Conservation (phyloP, 2,329 filamentous ascomycete species). For the Stemphylium vesicarium region DNA sequence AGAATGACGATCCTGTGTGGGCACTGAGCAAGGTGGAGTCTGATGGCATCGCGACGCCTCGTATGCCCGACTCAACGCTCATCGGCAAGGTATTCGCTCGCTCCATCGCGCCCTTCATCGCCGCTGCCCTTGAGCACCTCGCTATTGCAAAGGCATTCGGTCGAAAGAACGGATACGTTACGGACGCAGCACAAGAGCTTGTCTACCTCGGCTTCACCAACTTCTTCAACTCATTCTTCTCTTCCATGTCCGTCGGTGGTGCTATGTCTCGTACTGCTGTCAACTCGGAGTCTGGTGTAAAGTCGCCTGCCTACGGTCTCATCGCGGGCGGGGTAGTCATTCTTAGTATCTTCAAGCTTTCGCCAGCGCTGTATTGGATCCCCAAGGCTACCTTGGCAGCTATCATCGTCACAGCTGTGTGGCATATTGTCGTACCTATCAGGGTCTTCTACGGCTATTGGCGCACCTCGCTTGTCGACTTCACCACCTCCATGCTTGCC, state of each 20-base stretch:
- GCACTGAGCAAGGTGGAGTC: slow-evolving; percentile 64
- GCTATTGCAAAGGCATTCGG: slow-evolving; percentile 70
- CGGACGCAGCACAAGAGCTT: slow-evolving; percentile 70
- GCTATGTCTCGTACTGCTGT: slow-evolving; percentile 72
- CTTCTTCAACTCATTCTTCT: slow-evolving; percentile 70
- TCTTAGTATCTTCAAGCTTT: slow-evolving; percentile 66
- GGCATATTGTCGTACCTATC: slow-evolving; percentile 65
- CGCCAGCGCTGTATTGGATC: slow-evolving; percentile 69
- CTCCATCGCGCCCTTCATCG: slow-evolving; percentile 67
- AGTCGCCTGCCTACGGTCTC: slow-evolving; percentile 65
- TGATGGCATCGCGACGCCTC: slow-evolving; percentile 60
- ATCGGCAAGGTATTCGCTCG: slow-evolving; percentile 61
- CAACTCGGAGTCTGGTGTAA: slow-evolving; percentile 69
- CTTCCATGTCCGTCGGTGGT: slow-evolving; percentile 68
- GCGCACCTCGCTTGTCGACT: slow-evolving; percentile 69
- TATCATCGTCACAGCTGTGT: slow-evolving; percentile 71
- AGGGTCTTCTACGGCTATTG: slow-evolving; percentile 68
- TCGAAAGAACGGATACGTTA: slow-evolving; percentile 66
- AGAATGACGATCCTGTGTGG: slow-evolving; percentile 58
- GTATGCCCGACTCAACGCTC: slow-evolving; percentile 55
- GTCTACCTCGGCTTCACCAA: slow-evolving; percentile 68
- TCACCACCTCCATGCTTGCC: slow-evolving; percentile 67
- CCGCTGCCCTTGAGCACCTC: slow-evolving; percentile 67
- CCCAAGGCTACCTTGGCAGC: slow-evolving; percentile 69
- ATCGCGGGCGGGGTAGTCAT: slow-evolving; percentile 68